Base-by-base conservation (phyloP, 1,139 yeast species). In the Blastobotrys serpentis region DNA sequence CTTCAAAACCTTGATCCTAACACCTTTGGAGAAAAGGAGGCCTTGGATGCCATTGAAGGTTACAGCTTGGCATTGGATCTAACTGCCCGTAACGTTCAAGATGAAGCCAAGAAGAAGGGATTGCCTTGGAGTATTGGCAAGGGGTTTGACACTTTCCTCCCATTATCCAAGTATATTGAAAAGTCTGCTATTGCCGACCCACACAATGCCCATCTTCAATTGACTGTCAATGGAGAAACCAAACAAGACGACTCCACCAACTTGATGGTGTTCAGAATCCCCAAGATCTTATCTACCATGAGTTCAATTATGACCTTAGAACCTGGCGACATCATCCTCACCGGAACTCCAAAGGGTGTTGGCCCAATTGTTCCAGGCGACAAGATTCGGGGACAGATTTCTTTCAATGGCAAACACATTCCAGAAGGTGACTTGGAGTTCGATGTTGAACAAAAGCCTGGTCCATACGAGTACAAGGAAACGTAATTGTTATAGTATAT, bases 281-380 rank as follows among this genome's bases (percentile, higher is more conserved):
- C 90, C 59, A 77, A 79, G 57, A 83, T 94, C 54, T 73, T 92
- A 56, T 77, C 86, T 50, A 81, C 86, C 50, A 85, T 90, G 81
- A 86, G 96, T 7, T 71, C 83, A 14, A 82, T 88, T 58, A 90
- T 92, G 94, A 87, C 97, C 2, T 73, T 92, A 51, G 82, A 89
- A 60, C 84, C 88, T 52, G 97, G 97, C 19, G 98, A 92, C 64
- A 76, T 92, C 58, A 84, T 92, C 51, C 74, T 90, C 52, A 92
- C 98, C 0, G 98, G 98, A 11, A 92, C 98, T 1, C 98, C 98
- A 41, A 88, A 90, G 68, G 99, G 99, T n/a, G 99, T 92, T 8
- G 97, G 98, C 10, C 73, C 76, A 33, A 71, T 90, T 43, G 69
- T 66, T 7, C 84, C 95, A 0, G 98, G 97, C 5, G 98, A 92